Evolutionary conservation across 176 grass and related monocot species (phyloP), one percentile per base, ranked within the genome.

Genomic region (Thinopyrum elongatum): DNA sequence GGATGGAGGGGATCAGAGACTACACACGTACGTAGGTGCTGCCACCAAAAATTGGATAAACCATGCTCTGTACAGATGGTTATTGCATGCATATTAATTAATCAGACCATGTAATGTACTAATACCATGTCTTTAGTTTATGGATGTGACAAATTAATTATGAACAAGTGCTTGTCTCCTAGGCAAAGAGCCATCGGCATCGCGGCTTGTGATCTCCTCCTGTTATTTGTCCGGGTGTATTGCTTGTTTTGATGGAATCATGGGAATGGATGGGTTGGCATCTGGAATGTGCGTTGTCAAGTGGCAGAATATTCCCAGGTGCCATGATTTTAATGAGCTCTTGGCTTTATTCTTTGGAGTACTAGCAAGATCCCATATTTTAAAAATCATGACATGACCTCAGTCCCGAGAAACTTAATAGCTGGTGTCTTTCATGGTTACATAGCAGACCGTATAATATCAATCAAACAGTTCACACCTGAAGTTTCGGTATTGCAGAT

Each of bases 211-310:
- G 61, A 75, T 85, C 82, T 80, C 76, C 76, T 84, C 66, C 2
- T 13, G 3, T 68, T 47, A 47, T 83, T 85, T 85, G 88, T 85
- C 82, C 33, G 35, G 27, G 51, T 76, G 42, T 41, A 80, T 67
- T 60, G 29, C 66, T 62, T 57, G 55, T 38, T 12, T 34, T 74
- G 16, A 75, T 84, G 80, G 89, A 62, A 91, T 90, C 89, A 74
- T 66, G 84, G 21, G 58, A 74, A 0, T 79, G 42, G 66, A 84
- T 25, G 21, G 17, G 23, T 12, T 53, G 83, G 88, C 84, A 86
- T 90, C 88, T 70, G 3, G 53, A 13, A 17, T 41, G 12, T 58
- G 34, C 14, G 25, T 16, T 49, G 38, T 41, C 8, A 41, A 41
- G 8, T 41, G 38, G 38, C 53, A 51, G 79, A 47, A 71, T 86